Evolutionary conservation across 2,329 filamentous ascomycete genomes (phyloP).

Genomic region (Colletotrichum zoysiae): DNA sequence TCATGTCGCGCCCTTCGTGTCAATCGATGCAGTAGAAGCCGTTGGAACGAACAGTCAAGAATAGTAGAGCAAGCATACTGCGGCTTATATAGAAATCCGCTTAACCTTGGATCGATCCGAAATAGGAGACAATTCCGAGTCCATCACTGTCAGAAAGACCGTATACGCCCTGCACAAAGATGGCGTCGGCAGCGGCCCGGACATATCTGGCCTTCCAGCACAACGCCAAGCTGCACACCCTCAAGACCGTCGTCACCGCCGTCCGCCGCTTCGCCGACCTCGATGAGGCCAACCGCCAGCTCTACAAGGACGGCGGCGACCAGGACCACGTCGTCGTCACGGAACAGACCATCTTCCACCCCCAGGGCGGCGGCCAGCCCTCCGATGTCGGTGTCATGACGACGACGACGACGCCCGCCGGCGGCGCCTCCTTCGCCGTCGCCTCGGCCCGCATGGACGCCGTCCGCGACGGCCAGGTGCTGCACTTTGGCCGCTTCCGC

Average conservation of each 20-base stretch:
- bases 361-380: conserved; percentile 81
- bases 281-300: conserved; percentile 61
- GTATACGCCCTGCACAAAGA: neutral
- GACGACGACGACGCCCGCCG: conserved; percentile 56
- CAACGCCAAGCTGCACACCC: conserved; percentile 57
- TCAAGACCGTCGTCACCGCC: conserved; percentile 59
- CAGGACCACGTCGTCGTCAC: conserved; percentile 71
- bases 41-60: conserved; percentile 16
- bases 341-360: conserved; percentile 78
- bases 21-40: conserved; percentile 3
- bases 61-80: neutral
- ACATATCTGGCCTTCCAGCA: conserved; percentile 61
- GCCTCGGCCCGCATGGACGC: conserved; percentile 68
- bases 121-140: too few species aligned
- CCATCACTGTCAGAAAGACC: neutral
- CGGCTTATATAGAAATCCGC: neutral
- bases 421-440: conserved; percentile 62
- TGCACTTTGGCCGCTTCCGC: conserved; percentile 75
- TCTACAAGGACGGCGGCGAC: conserved; percentile 69
- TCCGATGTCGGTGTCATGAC: conserved; percentile 73
- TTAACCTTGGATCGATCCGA: rapidly evolving
- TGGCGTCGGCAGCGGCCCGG: conserved; percentile 40
- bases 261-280: conserved; percentile 64
- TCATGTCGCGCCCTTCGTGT: conserved; percentile 23
- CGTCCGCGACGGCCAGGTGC: conserved; percentile 64